These are phyloP conservation scores for Taiozyma onychis DNA, from an alignment of 1,139 yeast genomes.

Conservation along the genomic window DNA sequence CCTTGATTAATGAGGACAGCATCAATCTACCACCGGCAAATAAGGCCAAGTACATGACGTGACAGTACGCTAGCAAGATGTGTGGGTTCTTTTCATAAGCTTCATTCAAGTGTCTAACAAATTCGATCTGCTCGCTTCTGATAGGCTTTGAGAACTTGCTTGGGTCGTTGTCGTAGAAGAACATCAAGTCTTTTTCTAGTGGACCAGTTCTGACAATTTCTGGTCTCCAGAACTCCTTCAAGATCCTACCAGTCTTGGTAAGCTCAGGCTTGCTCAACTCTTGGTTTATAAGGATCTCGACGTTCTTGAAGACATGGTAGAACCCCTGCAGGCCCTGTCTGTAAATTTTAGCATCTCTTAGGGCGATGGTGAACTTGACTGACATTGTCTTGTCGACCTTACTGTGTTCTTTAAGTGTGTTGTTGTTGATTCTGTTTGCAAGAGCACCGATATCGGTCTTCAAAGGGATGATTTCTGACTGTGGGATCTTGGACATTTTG, in stretches of 20 bases:
- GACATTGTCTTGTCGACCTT: constrained; percentile 65
- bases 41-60: constrained; percentile 77
- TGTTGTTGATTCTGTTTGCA: constrained; percentile 70
- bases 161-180: constrained; percentile 53
- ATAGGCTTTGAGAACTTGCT: constrained; percentile 53
- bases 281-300: constrained; percentile 50
- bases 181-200: constrained; percentile 57
- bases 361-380: constrained; percentile 66
- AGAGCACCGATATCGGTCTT: constrained; percentile 75
- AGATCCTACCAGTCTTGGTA: constrained; percentile 32
- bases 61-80: constrained; percentile 74
- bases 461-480: constrained; percentile 61
- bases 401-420: constrained; percentile 62
- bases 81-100: constrained; percentile 60
- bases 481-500: constrained; percentile 33
- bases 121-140: constrained; percentile 56
- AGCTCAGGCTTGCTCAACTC: constrained; percentile 39
- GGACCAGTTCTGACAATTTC: constrained; percentile 54
- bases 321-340: constrained; percentile 78
- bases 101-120: constrained; percentile 52
- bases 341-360: constrained; percentile 68
- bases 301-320: constrained; percentile 67
- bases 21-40: constrained; percentile 83
- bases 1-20: constrained; percentile 59
- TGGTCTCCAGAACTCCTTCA: constrained; percentile 62